Evolutionary conservation across 352 stramenopile genomes (phyloP), one percentile per base, ranked within the genome.

Genomic region (Phytopythium sindhum): DNA sequence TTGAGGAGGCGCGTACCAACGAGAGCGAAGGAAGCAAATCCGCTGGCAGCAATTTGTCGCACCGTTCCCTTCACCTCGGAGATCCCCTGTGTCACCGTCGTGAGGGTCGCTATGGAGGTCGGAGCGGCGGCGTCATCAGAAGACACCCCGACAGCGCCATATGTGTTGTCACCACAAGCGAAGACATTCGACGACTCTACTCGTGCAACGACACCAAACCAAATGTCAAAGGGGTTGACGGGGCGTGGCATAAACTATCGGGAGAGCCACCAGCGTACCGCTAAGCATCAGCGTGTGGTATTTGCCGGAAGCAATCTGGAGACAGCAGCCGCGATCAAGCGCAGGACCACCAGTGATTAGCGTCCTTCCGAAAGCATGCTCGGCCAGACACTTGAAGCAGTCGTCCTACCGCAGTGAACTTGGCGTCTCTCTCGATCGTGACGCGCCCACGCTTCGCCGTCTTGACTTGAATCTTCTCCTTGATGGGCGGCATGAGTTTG

Each of bases 201-300:
- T 48, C 42, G 21, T 2, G 21, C n/a, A 14, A 51, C 9, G 24
- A 17, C 44, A 51, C 0, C 44, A 5, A 3, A 15, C 28, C 9
- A 2, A 8, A 2, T n/a, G 5, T 11, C 23, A 0, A 50, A 60
- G 2, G 21, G 21, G 5, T 31, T 33, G n/a, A 44, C 6, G 26
- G 31, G 64, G 31, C 21, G 7, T 7, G n/a, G n/a, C n/a, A n/a
- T n/a, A n/a, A n/a, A n/a, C n/a, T n/a, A n/a, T n/a, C n/a, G n/a
- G n/a, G 15, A 15, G 21, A 23, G 42, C 4, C 3, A 28, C 6
- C 7, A 48, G n/a, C 70, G 0, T 65, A 91, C 82, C 82, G 45
- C 77, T 89, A 14, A 91, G 70, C 57, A 93, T 74, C 14, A 93
- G 63, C 4, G 82, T 90, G 59, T 93, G 85, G 45, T 91, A 89